These are phyloP conservation scores for Diaporthe amygdali DNA, from an alignment of 2,329 filamentous ascomycete species.

Conservation along the genomic window DNA sequence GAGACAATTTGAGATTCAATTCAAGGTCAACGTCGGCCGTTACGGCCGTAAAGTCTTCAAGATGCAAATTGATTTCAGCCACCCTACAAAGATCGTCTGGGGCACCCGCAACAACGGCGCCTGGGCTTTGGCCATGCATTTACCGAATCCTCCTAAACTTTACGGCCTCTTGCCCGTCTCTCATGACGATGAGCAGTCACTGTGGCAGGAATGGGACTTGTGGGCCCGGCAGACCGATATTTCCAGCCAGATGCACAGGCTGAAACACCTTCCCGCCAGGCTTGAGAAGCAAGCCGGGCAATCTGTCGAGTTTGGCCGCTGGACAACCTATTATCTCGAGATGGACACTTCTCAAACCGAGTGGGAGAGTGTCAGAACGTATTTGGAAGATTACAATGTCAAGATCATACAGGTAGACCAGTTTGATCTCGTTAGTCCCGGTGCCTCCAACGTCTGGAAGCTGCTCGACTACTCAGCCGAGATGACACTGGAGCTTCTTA, in stretches of 20 bases:
- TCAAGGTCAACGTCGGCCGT: conserved; percentile 9
- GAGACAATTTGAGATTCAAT: conserved; percentile 12
- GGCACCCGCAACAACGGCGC: conserved; percentile 36
- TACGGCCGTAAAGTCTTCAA: conserved; percentile 38
- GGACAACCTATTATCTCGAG: conserved; percentile 59
- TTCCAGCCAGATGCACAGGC: conserved; percentile 37
- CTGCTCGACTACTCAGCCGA: conserved; percentile 12
- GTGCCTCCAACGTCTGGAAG: conserved; percentile 12
- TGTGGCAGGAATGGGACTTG: conserved; percentile 47
- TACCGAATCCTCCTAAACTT: conserved; percentile 55
- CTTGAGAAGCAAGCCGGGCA: conserved; percentile 41
- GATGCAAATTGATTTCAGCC: conserved; percentile 48
- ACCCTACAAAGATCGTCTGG: conserved; percentile 51
- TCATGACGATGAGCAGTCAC: conserved; percentile 35
- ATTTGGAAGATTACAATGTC: conserved; percentile 77
- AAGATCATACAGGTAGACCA: conserved; percentile 30
- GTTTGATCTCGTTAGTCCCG: conserved; percentile 19
- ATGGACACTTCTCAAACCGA: conserved; percentile 38
- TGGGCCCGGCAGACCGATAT: conserved; percentile 59
- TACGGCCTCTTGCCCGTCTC: conserved; percentile 44
- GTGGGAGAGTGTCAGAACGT: conserved; percentile 51
- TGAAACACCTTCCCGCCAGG: conserved; percentile 42
- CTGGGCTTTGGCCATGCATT: conserved; percentile 50
- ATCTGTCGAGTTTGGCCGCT: conserved; percentile 59
- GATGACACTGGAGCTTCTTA: conserved; percentile 35